Base-by-base conservation (phyloP, 78 protist species). In the Pelomyxa schiedti region DNA sequence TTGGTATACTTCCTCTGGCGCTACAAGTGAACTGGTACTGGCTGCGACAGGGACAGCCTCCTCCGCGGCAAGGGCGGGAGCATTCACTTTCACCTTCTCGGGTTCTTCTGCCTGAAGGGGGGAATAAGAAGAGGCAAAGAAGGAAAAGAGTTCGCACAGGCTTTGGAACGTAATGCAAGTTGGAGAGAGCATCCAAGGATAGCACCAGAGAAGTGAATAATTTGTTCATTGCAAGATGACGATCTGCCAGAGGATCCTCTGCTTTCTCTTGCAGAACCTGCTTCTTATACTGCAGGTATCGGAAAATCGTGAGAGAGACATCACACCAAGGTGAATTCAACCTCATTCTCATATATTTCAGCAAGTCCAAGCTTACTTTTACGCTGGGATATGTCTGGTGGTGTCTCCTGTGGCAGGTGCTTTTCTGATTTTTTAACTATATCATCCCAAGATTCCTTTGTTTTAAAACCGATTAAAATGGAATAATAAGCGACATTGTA, bases 1-100 rank as follows among this genome's bases (percentile, higher is more conserved):
- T 16, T 47, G 32, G 75, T 83, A 83, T 22, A 83, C 80, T 30
- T 83, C 88, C 41, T 79, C 69, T 38, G 88, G 88, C 36, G 88
- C 88, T 41, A 83, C 73, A 16, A 74, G 5, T 4, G 73, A 30
- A 42, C 70, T 63, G 4, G 68, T 42, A 8, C 69, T 66, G 24
- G 78, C 26, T 8, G 84, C 89, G 40, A 68, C 28, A 42, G 89
- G 89, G 35, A 80, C 24, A 30, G 66, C 66, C 74, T 84, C 89
- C 67, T 84, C 89, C 66, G 81, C 43, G 4, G 75, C 35, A 26
- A 84, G 7, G 24, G 89, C 80, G 26, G 36, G 78, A 29, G 69
- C 66, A 35, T 70, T 67, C 16, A 39, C 37, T 22, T 43, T 58
- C 38, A 80, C 70, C 7, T n/a, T n/a, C n/a, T n/a, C n/a, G n/a